phyloP scores from a whole-genome alignment of 106 monocot genomes.

The Phalaenopsis equestris region DNA sequence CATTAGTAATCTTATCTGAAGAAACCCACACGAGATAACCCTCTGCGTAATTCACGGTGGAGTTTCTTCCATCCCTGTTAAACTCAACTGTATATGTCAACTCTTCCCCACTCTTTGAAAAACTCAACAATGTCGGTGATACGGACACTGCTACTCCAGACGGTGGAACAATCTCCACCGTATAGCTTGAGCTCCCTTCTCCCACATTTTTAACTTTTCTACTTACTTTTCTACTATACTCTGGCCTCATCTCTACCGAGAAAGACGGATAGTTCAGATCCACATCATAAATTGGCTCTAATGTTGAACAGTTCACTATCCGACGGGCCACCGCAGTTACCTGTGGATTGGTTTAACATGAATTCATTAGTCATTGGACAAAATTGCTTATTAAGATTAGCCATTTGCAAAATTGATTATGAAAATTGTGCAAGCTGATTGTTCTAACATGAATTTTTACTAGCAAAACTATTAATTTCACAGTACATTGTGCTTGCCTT shows the following conservation, averaged over 20 bases:
- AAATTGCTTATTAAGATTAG: too few species aligned
- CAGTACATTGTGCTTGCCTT: too few species aligned
- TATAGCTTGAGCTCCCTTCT: slow-evolving; percentile 8
- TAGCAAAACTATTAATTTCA: too few species aligned
- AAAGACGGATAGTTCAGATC: slow-evolving; percentile 22
- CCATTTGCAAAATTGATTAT: too few species aligned
- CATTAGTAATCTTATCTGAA: slow-evolving; percentile 9
- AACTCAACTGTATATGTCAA: slow-evolving; percentile 10
- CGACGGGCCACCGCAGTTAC: background rate
- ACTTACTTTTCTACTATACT: background rate
- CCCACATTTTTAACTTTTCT: slow-evolving; percentile 26
- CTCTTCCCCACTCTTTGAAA: slow-evolving; percentile 13
- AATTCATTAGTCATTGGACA: too few species aligned
- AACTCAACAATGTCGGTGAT: slow-evolving; percentile 9
- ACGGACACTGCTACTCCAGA: slow-evolving; percentile 14
- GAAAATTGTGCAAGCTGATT: too few species aligned
- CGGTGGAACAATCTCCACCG: slow-evolving; percentile 16
- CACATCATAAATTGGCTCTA: background rate
- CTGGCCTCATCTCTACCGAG: background rate
- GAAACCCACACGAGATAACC: slow-evolving; percentile 18
- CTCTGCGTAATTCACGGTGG: background rate
- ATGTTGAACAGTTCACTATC: background rate
- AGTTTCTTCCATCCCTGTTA: background rate
- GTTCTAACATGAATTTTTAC: too few species aligned
- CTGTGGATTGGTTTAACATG: too few species aligned